Conservation (phyloP, 2,329 filamentous ascomycete genomes). For the Calonectria hawksworthii region DNA sequence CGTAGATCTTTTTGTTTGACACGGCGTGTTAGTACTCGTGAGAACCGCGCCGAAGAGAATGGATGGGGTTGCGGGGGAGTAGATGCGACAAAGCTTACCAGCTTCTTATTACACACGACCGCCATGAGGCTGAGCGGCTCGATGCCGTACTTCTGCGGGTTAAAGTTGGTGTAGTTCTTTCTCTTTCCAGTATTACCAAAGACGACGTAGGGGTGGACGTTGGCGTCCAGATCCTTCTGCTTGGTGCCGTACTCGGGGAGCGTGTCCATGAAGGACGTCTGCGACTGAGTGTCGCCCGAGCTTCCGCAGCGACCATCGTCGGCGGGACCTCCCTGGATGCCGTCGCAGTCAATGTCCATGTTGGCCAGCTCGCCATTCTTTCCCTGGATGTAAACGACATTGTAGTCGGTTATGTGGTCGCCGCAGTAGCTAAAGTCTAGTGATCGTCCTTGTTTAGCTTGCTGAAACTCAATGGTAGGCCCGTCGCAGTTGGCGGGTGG, state of each 20-base stretch:
- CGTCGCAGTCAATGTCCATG: slow-evolving; percentile 73
- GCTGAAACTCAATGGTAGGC: not conserved
- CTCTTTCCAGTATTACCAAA: slow-evolving; percentile 62
- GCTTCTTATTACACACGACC: slow-evolving; percentile 64
- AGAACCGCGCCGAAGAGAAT: too few relatives aligned
- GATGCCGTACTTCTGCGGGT: slow-evolving; percentile 58
- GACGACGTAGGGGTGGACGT: slow-evolving; percentile 66
- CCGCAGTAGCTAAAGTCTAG: slow-evolving; percentile 61
- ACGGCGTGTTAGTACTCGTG: not conserved
- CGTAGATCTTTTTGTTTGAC: slow-evolving; percentile 61
- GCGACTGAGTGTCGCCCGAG: slow-evolving; percentile 58
- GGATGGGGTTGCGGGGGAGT: too few relatives aligned
- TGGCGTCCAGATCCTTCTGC: slow-evolving; percentile 62
- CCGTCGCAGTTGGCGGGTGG: not conserved
- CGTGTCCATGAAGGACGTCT: slow-evolving; percentile 62
- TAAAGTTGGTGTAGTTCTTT: slow-evolving; percentile 52
- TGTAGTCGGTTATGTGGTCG: slow-evolving; percentile 56
- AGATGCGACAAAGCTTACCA: slow-evolving; percentile 54
- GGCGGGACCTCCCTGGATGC: slow-evolving; percentile 56
- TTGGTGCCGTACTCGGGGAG: slow-evolving; percentile 55
- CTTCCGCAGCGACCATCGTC: slow-evolving; percentile 61
- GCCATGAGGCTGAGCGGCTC: slow-evolving; percentile 68
- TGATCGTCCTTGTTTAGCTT: not conserved
- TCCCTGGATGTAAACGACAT: slow-evolving; percentile 64
- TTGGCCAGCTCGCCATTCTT: slow-evolving; percentile 59